phyloP scores from a whole-genome alignment of 345 rosid genomes.

The Eucalyptus pauciflora region DNA sequence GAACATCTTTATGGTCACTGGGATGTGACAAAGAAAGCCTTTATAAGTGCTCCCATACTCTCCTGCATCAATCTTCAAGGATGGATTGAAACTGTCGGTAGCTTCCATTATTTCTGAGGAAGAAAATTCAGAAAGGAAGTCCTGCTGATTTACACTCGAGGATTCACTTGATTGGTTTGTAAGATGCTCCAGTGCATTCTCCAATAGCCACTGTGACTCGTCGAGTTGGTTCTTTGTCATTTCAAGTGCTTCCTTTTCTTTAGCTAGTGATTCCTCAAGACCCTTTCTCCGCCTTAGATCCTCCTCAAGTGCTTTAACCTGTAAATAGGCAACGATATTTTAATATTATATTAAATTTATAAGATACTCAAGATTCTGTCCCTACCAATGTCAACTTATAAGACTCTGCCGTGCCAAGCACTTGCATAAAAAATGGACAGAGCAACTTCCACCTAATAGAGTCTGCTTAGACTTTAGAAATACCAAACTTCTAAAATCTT shows the following conservation, averaged over 20 bases:
- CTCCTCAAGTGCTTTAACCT: constrained; percentile 59
- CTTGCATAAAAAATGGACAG: background rate
- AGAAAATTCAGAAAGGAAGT: constrained; percentile 48
- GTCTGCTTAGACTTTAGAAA: background rate
- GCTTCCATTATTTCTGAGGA: constrained; percentile 64
- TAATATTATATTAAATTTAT: background rate
- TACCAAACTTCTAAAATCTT: background rate
- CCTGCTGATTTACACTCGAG: constrained; percentile 21
- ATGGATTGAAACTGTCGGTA: constrained; percentile 40
- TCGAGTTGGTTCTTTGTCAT: constrained; percentile 25
- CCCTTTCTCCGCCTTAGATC: constrained; percentile 56
- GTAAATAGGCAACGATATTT: background rate
- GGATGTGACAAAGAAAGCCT: constrained; percentile 41
- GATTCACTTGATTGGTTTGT: constrained; percentile 28
- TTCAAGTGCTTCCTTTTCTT: constrained; percentile 38
- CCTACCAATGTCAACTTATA: background rate
- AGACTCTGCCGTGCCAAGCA: background rate
- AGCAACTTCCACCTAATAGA: background rate
- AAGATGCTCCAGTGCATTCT: constrained; percentile 57
- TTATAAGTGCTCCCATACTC: constrained; percentile 71
- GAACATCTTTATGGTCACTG: constrained; percentile 57
- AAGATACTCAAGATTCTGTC: background rate
- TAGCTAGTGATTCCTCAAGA: constrained; percentile 37
- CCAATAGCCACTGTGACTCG: constrained; percentile 41
- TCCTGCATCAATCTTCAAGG: constrained; percentile 63